These are phyloP conservation scores for Fomitopsis schrenkii DNA, from an alignment of 1,284 basidiomycete genomes.

Conservation along the genomic window DNA sequence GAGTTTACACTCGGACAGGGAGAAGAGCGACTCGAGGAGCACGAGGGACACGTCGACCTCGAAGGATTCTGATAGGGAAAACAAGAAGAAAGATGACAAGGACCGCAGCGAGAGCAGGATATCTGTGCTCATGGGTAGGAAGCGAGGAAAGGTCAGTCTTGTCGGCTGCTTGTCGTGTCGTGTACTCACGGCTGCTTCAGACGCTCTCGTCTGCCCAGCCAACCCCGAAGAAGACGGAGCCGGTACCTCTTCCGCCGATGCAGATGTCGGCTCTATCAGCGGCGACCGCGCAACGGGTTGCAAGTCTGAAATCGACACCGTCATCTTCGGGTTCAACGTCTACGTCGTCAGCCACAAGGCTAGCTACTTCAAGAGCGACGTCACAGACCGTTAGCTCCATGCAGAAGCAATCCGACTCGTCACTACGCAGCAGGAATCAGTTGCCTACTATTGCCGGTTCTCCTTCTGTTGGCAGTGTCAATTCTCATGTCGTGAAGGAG, in stretches of 20 bases:
- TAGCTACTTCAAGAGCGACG: slow-evolving; percentile 58
- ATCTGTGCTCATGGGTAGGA: slow-evolving; percentile 84
- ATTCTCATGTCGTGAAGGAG: slow-evolving; percentile 46
- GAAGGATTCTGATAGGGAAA: slow-evolving; percentile 50
- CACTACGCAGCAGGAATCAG: slow-evolving; percentile 68
- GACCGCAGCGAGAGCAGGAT: slow-evolving; percentile 83
- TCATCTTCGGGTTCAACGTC: slow-evolving; percentile 41
- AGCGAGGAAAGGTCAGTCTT: slow-evolving; percentile 81
- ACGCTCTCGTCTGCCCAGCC: slow-evolving; percentile 79
- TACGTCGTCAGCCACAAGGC: slow-evolving; percentile 36
- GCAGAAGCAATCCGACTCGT: slow-evolving; percentile 78
- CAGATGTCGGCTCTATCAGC: slow-evolving; percentile 81
- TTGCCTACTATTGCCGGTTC: slow-evolving; percentile 89
- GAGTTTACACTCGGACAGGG: slow-evolving; percentile 64
- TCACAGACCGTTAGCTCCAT: slow-evolving; percentile 75
- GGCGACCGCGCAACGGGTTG: slow-evolving; percentile 75
- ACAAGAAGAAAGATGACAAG: slow-evolving; percentile 72
- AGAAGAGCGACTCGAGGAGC: slow-evolving; percentile 52
- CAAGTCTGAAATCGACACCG: slow-evolving; percentile 60
- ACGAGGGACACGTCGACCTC: slow-evolving; percentile 35
- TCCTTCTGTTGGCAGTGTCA: slow-evolving; percentile 70
- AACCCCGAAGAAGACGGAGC: slow-evolving; percentile 57
- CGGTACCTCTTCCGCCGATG: slow-evolving; percentile 75
- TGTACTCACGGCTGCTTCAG: slow-evolving; percentile 34
- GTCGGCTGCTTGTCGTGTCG: slow-evolving; percentile 2